Evolutionary conservation across 2,329 filamentous ascomycete species (phyloP), one percentile per base, ranked within the genome.

Genomic region (Aaosphaeria pasadenensis): DNA sequence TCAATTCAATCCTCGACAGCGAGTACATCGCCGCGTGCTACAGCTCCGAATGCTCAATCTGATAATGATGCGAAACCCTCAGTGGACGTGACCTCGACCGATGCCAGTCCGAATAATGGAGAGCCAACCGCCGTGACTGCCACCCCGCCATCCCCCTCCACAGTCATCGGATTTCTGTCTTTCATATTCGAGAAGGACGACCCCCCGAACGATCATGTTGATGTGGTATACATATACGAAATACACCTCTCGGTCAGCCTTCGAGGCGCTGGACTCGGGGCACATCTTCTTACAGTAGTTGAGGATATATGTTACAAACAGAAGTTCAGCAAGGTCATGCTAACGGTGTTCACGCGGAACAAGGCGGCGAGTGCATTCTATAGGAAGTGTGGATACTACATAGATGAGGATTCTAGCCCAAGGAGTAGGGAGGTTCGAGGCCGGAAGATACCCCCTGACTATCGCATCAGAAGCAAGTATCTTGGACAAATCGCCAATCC

Each of bases 201-300:
- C 52, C 55, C 63, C 1, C 59, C 63, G 2, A 45, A 67, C 39
- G 45, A 58, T 11, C 42, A 62, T n/a, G 64, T 64, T n/a, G 75
- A 83, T 0, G 87, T 91, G 2, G 63, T 90, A 17, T 92, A 91
- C 67, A 85, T 88, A 66, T 92, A 91, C 64, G 88, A 92, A 70
- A 82, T 92, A 33, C 88, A 92, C 61, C 77, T 91, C 3, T 69
- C 74, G 35, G 70, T 76, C 1, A 69, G 74, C 1, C 64, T 87
- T 4, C 79, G 81, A 55, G 77, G 84, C 72, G 82, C 66, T 11
- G 86, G 87, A 0, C 71, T 91, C 2, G 86, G 84, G 1, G 73
- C 63, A 9, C 69, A 77, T 9, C 73, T 91, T 36, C 82, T 91
- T 73, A 60, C 67, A 1, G 71, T 82, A 49, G 76, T 82, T 6